A percentile compares a stretch with the other conserved stretches of the same genome.
These are phyloP conservation scores for Poa pratensis DNA, from an alignment of 176 grass and related monocot species.

Conservation along the genomic window DNA sequence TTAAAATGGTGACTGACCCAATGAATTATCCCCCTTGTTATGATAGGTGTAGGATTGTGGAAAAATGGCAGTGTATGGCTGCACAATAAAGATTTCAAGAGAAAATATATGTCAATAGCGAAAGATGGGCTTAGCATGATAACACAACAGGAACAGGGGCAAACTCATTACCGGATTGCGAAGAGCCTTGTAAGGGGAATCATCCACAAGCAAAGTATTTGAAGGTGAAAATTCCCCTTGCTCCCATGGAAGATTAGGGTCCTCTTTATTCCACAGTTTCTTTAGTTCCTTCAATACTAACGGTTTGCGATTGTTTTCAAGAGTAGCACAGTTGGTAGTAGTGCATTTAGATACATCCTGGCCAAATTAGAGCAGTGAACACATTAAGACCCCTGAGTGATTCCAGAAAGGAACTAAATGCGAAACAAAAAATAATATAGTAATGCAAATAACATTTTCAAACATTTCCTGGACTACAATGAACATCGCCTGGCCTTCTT, in stretches of 20 bases:
- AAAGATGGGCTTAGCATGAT: constrained; percentile 29
- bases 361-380: constrained; percentile 31
- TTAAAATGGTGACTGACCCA: constrained; percentile 62
- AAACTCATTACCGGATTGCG: constrained; percentile 78
- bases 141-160: background rate
- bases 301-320: constrained; percentile 72
- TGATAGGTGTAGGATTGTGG: constrained; percentile 61
- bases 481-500: constrained; percentile 10
- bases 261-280: constrained; percentile 86
- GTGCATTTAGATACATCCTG: constrained; percentile 87
- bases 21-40: constrained; percentile 60
- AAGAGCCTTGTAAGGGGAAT: constrained; percentile 95
- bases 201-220: constrained; percentile 97
- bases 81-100: constrained; percentile 46
- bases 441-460: constrained; percentile 14
- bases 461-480: constrained; percentile 11
- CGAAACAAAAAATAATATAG: background rate
- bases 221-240: constrained; percentile 75
- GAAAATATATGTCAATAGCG: constrained; percentile 37
- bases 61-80: constrained; percentile 92
- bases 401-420: constrained; percentile 26
- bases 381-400: constrained; percentile 20
- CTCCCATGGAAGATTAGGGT: constrained; percentile 75
- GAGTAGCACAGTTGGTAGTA: constrained; percentile 57
- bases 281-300: constrained; percentile 88